phyloP scores from a whole-genome alignment of 2,329 filamentous ascomycete genomes.

The Cladosporium oxysporum region DNA sequence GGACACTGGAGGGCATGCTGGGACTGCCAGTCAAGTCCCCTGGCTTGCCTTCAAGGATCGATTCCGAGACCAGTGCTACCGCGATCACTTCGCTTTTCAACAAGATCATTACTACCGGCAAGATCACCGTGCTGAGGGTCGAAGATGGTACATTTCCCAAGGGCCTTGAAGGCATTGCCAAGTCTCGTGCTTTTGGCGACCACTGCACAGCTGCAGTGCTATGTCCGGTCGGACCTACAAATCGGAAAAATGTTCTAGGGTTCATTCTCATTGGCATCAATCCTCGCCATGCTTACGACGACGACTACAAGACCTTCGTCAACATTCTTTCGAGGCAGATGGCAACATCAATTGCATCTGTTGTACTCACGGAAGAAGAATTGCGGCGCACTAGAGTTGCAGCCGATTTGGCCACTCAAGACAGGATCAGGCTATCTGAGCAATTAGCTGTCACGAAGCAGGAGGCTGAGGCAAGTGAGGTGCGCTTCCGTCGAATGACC shows the following conservation, averaged over 20 bases:
- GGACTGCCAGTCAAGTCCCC: constrained; percentile 67
- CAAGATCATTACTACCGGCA: constrained; percentile 68
- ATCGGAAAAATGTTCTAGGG: constrained; percentile 24
- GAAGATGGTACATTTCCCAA: constrained; percentile 65
- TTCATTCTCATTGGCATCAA: constrained; percentile 39
- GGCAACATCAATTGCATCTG: constrained; percentile 31
- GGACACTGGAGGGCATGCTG: constrained; percentile 40
- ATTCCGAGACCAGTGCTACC: constrained; percentile 67
- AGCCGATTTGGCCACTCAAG: constrained; percentile 46
- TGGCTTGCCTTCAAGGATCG: constrained; percentile 62
- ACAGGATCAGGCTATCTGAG: constrained; percentile 56
- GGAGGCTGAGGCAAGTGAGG: constrained; percentile 33
- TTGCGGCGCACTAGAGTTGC: constrained; percentile 73
- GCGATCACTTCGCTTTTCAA: constrained; percentile 76
- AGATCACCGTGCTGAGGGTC: constrained; percentile 66
- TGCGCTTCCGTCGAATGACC: constrained; percentile 41
- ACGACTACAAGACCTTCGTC: constrained; percentile 35
- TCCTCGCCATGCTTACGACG: constrained; percentile 38
- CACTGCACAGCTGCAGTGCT: constrained; percentile 37
- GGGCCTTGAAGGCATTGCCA: constrained; percentile 65
- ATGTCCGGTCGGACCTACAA: constrained; percentile 35
- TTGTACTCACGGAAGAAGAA: constrained; percentile 28
- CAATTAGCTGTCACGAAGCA: constrained; percentile 28
- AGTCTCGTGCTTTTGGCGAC: constrained; percentile 64
- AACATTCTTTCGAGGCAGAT: constrained; percentile 33